These are phyloP conservation scores for Hericium coralloides DNA, from an alignment of 768 basidiomycete genomes.

Conservation along the genomic window DNA sequence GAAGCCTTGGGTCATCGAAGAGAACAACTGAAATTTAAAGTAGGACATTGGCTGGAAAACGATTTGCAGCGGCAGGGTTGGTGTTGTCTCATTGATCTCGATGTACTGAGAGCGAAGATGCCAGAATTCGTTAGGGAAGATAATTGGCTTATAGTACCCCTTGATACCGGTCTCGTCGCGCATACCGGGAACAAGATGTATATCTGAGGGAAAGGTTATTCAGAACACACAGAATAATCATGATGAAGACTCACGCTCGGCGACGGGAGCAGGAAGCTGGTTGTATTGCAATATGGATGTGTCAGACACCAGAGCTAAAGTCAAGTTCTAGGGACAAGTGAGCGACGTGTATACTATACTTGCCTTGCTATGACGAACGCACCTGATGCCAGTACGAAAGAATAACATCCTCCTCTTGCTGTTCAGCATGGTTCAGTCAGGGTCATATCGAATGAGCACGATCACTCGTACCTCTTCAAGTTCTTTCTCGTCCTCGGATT, in stretches of 20 bases:
- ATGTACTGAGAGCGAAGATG: constrained; percentile 71
- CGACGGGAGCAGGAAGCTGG: constrained; percentile 48
- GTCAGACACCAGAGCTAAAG: constrained; percentile 78
- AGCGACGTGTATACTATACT: not conserved
- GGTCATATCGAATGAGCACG: not conserved
- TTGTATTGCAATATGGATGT: constrained; percentile 40
- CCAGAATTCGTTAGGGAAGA: constrained; percentile 97
- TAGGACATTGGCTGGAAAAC: constrained; percentile 79
- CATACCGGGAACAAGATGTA: constrained; percentile 48
- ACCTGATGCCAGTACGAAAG: constrained; percentile 82
- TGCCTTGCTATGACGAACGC: constrained; percentile 12
- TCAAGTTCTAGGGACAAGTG: constrained; percentile 56
- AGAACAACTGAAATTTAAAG: constrained; percentile 82
- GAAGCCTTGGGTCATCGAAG: constrained; percentile 79
- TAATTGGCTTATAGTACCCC: constrained; percentile 76
- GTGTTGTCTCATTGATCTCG: constrained; percentile 81
- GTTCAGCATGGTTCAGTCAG: not conserved
- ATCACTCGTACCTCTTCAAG: constrained; percentile 34
- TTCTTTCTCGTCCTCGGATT: constrained; percentile 31
- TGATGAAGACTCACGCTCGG: constrained; percentile 45
- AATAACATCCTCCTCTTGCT: constrained; percentile 45
- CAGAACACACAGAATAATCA: constrained; percentile 13
- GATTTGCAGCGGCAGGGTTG: constrained; percentile 69
- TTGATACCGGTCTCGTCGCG: constrained; percentile 58
- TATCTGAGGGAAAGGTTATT: constrained; percentile 31